Percentiles rank a stretch among this genome's conserved stretches.
phyloP scores from a whole-genome alignment of 2,329 filamentous ascomycete genomes.

The Diaporthe citrichinensis region DNA sequence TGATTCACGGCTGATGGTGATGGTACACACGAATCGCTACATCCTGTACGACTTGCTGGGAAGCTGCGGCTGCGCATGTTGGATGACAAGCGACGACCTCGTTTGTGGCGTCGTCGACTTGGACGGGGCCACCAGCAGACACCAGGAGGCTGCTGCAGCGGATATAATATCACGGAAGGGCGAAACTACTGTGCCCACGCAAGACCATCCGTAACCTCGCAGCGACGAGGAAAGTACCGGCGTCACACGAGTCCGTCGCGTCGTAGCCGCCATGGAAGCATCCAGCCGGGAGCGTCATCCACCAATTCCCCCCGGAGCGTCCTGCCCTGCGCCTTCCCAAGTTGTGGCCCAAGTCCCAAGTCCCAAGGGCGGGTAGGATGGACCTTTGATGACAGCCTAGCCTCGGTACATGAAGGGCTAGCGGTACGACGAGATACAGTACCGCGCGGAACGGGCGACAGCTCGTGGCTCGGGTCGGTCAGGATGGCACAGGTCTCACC shows the following conservation, averaged over 20 bases:
- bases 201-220: slow-evolving; percentile 3
- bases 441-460: slow-evolving; percentile 31
- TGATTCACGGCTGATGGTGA: slow-evolving; percentile 12
- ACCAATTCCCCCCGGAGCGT: neutral
- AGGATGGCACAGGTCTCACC: slow-evolving; percentile 36
- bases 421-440: slow-evolving; percentile 33
- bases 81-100: slow-evolving; percentile 14
- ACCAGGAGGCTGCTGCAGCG: slow-evolving; percentile 13
- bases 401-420: slow-evolving; percentile 39
- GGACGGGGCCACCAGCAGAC: neutral
- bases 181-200: slow-evolving; percentile 17
- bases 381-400: slow-evolving; percentile 27
- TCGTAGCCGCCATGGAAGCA: slow-evolving; percentile 29
- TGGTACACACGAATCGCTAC: slow-evolving; percentile 36
- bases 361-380: slow-evolving; percentile 22
- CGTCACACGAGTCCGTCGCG: slow-evolving; percentile 28
- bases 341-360: neutral
- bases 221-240: slow-evolving; percentile 22
- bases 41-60: slow-evolving; percentile 34
- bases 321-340: slow-evolving; percentile 29
- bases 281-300: slow-evolving; percentile 23
- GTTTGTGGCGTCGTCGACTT: slow-evolving; percentile 20
- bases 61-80: slow-evolving; percentile 20
- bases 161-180: slow-evolving; percentile 23
- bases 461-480: slow-evolving; percentile 37